These are phyloP conservation scores for Fusarium sp. DNA, from an alignment of 2,329 filamentous ascomycete genomes.

Conservation along the genomic window DNA sequence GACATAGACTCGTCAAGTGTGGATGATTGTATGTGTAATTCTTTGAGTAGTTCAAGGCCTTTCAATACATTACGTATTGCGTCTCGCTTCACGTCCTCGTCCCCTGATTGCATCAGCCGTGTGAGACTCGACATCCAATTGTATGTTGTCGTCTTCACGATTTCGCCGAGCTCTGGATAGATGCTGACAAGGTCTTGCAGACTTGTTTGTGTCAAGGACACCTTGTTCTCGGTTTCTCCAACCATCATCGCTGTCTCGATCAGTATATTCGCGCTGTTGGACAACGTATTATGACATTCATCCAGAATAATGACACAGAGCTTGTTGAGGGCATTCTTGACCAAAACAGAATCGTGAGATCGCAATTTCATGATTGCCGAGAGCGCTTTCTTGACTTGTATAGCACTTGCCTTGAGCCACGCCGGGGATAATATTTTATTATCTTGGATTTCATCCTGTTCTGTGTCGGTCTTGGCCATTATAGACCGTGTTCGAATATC, in stretches of 20 bases:
- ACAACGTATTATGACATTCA: conserved; percentile 80
- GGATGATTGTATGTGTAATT: conserved; percentile 72
- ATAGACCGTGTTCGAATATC: conserved; percentile 68
- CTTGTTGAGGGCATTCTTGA: conserved; percentile 74
- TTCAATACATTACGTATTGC: conserved; percentile 82
- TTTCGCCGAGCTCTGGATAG: conserved; percentile 71
- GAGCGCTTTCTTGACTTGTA: conserved; percentile 86
- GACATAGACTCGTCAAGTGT: conserved; percentile 76
- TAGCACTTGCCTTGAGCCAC: conserved; percentile 85
- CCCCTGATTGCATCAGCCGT: conserved; percentile 83
- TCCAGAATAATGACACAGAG: conserved; percentile 83
- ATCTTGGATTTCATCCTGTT: conserved; percentile 41
- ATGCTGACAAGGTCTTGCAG: conserved; percentile 73
- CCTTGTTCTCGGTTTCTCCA: conserved; percentile 61
- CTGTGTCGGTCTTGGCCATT: conserved; percentile 52
- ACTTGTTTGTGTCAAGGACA: conserved; percentile 58
- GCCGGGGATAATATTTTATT: conserved; percentile 59
- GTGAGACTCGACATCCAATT: conserved; percentile 86
- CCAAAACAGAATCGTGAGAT: conserved; percentile 75
- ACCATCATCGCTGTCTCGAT: conserved; percentile 86
- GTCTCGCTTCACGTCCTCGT: conserved; percentile 80
- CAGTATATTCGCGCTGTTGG: conserved; percentile 76
- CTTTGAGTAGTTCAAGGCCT: conserved; percentile 74
- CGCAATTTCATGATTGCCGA: conserved; percentile 81
- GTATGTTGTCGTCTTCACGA: conserved; percentile 78